A percentile compares a stretch with the other conserved stretches of the same genome.
phyloP scores from a whole-genome alignment of 176 grass and related monocot genomes.

The Ananas comosus region DNA sequence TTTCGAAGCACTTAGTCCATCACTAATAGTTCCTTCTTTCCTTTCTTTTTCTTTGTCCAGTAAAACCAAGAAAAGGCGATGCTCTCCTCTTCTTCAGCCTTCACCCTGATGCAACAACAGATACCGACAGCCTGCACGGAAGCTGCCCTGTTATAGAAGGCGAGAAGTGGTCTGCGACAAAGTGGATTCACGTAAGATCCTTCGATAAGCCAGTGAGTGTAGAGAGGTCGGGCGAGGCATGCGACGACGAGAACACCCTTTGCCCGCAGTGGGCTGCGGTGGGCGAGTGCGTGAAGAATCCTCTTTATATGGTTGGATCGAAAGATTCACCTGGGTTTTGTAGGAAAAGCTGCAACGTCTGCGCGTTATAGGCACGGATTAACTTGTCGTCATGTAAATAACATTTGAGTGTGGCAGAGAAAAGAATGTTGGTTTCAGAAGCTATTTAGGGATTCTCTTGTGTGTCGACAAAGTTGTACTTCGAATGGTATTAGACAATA shows the following conservation, averaged over 20 bases:
- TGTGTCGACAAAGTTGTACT: too few species aligned
- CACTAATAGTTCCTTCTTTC: background rate
- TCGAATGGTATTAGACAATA: too few species aligned
- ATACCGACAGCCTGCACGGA: constrained; percentile 35
- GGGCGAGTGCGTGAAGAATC: constrained; percentile 88
- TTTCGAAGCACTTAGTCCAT: background rate
- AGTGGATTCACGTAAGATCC: constrained; percentile 43
- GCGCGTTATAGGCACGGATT: constrained; percentile 25
- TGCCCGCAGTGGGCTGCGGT: constrained; percentile 65
- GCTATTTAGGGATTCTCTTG: too few species aligned
- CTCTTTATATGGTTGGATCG: constrained; percentile 72
- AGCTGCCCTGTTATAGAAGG: constrained; percentile 49
- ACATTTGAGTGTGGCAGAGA: too few species aligned
- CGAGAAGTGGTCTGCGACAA: constrained; percentile 56
- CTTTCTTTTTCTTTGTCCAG: constrained; percentile 16
- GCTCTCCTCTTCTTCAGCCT: constrained; percentile 54
- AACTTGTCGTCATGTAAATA: too few species aligned
- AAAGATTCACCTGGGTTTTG: constrained; percentile 74
- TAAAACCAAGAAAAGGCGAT: constrained; percentile 51
- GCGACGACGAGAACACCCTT: constrained; percentile 50
- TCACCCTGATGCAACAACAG: constrained; percentile 27
- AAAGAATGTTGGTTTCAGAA: too few species aligned
- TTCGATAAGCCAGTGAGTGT: constrained; percentile 4
- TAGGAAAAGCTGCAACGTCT: constrained; percentile 74
- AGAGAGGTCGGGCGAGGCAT: constrained; percentile 17